Base-by-base conservation (phyloP, 2,329 filamentous ascomycete species). In the Knufia fluminis region DNA sequence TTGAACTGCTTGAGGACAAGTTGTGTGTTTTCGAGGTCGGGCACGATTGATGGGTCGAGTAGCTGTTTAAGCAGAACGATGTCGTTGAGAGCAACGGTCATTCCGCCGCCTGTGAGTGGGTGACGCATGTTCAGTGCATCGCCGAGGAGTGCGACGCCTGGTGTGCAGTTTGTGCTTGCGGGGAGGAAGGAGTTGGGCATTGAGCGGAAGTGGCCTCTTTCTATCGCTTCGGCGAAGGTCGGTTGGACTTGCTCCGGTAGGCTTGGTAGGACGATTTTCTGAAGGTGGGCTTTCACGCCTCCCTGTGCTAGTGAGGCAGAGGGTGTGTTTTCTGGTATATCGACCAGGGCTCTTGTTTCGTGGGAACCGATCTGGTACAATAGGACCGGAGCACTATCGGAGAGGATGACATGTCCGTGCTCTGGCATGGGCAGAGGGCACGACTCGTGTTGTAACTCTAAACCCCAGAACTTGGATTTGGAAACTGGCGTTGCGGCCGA, bases 61-160 rank as follows among this genome's bases (percentile, higher is more conserved):
- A 96, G 72, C 7, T 83, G 76, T 1, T 84, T 73, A 22, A 98
- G 76, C 1, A 94, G 68, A 9, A 92, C 77, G 1, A 86, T 90
- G 63, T 98, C 92, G 69, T 91, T 94, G 67, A 98, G 85, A 1
- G 88, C 92, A 1, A 97, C 92, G 0, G 91, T 97, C 92, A 98
- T 98, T 60, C 92, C 92, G 57, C 92, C 92, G 47, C 92, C 92
- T 0, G 92, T 98, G 10, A 98, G 76, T 1, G 92, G 92, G 69
- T 98, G 92, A n/a, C 92, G 86, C 92, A 98, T 98, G 72, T 98
- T 98, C 76, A 94, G 83, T 12, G 92, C 91, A 65, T 98, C 92
- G 52, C 92, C 92, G 7, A 97, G 76, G 31, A 98, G 73, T 43
- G 95, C 75, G 52, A 95, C 70, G 3, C 87, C 87, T 1, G 81